Conservation (phyloP, 2,329 filamentous ascomycete genomes). For the Colletotrichum tropicale region DNA sequence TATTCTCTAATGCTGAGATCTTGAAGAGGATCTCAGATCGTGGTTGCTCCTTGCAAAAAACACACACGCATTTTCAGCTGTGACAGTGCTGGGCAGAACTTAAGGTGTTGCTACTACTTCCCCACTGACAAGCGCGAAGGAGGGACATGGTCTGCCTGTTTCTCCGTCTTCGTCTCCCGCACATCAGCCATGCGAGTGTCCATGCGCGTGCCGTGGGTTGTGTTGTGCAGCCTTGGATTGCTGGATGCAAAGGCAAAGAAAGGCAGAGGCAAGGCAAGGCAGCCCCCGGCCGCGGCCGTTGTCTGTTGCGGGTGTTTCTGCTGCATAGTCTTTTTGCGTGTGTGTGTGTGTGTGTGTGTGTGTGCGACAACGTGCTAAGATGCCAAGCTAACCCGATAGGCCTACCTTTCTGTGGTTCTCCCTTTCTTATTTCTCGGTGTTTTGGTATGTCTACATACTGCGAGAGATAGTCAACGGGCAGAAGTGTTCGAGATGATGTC, state of each 20-base stretch:
- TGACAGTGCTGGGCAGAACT: background rate
- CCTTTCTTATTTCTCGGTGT: background rate
- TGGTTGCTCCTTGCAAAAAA: background rate
- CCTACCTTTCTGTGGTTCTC: background rate
- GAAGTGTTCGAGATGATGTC: background rate
- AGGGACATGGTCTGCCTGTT: background rate
- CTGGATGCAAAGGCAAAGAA: background rate
- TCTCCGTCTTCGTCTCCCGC: background rate
- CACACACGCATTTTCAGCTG: background rate
- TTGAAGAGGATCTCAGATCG: background rate
- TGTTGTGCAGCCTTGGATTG: background rate
- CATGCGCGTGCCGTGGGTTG: background rate
- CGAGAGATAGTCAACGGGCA: background rate
- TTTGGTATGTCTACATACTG: background rate
- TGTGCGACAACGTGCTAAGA: background rate
- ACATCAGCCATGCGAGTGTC: background rate
- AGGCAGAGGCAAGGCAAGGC: background rate
- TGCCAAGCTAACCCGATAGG: background rate
- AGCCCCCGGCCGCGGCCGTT: background rate
- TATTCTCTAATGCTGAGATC: background rate
- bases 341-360: background rate
- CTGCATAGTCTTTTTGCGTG: background rate
- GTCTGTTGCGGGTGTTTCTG: background rate
- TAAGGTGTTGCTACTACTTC: too few relatives aligned
- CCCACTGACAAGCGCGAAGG: background rate